Conservation (phyloP, 441 rosid species). For the Gossypium lobatum region DNA sequence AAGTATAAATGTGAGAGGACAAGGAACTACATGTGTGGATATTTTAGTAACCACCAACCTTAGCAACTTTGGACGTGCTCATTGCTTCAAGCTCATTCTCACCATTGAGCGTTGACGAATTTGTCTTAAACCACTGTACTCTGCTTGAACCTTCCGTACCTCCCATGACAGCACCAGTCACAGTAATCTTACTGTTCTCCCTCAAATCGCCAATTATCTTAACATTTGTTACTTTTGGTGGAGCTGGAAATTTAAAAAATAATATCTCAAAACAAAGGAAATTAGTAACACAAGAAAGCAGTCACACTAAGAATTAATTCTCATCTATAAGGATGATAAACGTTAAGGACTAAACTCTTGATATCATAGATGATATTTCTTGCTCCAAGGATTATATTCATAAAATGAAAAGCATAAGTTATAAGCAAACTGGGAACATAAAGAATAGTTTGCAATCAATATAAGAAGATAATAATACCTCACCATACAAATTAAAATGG, state of each 20-base stretch:
- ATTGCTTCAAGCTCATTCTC: conserved; percentile 76
- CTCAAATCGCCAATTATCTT: conserved; percentile 85
- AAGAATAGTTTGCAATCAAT: not conserved
- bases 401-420: not conserved
- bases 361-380: not conserved
- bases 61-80: conserved; percentile 81
- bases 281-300: conserved; percentile 18
- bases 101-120: conserved; percentile 45
- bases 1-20: not conserved
- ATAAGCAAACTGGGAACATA: not conserved
- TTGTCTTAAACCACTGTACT: conserved; percentile 94
- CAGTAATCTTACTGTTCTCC: conserved; percentile 87
- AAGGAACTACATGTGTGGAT: not conserved
- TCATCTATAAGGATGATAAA: not conserved
- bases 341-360: not conserved
- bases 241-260: conserved; percentile 52
- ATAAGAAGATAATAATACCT: not conserved
- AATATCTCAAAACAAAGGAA: conserved; percentile 19
- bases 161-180: conserved; percentile 78
- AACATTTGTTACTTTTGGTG: conserved; percentile 83
- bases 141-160: conserved; percentile 94
- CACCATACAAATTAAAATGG: not conserved
- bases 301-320: not conserved
- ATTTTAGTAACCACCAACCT: conserved; percentile 39
- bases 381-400: not conserved